Conservation (phyloP, 352 stramenopile species). For the Globisporangium sylvaticum region DNA sequence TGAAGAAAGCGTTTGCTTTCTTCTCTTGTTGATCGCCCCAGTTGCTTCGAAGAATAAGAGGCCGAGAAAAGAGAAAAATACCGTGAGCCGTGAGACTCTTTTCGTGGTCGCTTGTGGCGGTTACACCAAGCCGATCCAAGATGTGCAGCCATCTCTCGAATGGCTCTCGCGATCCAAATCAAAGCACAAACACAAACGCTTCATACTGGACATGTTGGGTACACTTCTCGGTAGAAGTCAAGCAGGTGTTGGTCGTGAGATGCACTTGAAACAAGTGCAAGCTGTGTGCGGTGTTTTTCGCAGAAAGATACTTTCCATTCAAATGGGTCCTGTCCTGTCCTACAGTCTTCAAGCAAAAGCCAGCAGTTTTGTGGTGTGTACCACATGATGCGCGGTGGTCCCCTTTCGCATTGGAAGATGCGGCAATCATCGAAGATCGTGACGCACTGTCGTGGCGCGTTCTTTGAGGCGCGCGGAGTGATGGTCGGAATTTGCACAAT, state of each 20-base stretch:
- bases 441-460: conserved; percentile 10
- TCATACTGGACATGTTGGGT: neutral
- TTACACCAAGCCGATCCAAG: neutral
- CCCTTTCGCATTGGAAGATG: neutral
- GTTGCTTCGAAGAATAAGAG: too few relatives aligned
- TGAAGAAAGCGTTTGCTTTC: too few relatives aligned
- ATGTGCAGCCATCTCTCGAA: neutral
- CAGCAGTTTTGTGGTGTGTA: neutral
- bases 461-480: conserved; percentile 1
- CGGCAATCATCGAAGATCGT: conserved; percentile 10
- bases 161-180: neutral
- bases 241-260: neutral
- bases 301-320: conserved; percentile 3
- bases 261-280: too few relatives aligned
- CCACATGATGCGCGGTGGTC: neutral
- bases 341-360: neutral
- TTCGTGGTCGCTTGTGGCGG: neutral
- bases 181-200: neutral
- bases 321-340: neutral
- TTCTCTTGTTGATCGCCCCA: too few relatives aligned
- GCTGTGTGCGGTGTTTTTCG: neutral
- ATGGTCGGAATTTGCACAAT: conserved; percentile 2
- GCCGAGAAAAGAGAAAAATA: too few relatives aligned
- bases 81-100: neutral
- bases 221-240: neutral